Conservation (phyloP, 805 yeast genomes). For the Diddensiella caesifluorescens region DNA sequence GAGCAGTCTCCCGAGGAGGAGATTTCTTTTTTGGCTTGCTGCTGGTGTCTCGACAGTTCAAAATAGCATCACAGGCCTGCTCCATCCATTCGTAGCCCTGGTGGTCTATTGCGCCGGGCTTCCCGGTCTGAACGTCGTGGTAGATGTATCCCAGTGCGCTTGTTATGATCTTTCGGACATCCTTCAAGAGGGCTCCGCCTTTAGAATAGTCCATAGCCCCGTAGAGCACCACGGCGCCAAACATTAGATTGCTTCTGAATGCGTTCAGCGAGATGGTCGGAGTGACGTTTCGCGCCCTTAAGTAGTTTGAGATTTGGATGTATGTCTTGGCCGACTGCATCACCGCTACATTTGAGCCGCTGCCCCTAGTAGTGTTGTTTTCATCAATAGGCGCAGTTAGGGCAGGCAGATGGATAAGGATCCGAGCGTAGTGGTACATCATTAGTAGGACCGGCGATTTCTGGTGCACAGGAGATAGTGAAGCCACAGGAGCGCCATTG, state of each 20-base stretch:
- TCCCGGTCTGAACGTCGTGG: constrained; percentile 18
- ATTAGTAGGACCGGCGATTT: constrained; percentile 43
- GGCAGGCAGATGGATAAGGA: constrained; percentile 57
- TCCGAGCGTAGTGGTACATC: constrained; percentile 56
- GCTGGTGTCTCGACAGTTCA: constrained; percentile 8
- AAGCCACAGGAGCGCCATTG: constrained; percentile 28
- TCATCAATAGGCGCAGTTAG: constrained; percentile 25
- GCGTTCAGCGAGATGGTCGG: constrained; percentile 30
- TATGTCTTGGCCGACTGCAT: constrained; percentile 32
- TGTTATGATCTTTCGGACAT: constrained; percentile 51
- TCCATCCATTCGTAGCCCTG: constrained; percentile 21
- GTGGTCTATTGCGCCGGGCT: constrained; percentile 22
- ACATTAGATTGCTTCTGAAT: constrained; percentile 21
- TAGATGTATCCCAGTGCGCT: constrained; percentile 22
- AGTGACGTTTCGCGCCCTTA: constrained; percentile 22
- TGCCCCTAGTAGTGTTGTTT: constrained; percentile 18
- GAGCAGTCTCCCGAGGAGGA: neutral
- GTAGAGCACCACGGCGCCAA: constrained; percentile 29
- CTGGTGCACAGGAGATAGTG: constrained; percentile 26
- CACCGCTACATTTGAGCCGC: constrained; percentile 30
- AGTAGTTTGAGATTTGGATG: constrained; percentile 27
- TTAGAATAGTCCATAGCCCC: constrained; percentile 78
- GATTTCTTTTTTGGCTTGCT: neutral
- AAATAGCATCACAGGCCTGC: constrained; percentile 18
- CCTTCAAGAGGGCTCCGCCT: constrained; percentile 75